Evolutionary conservation across 2,329 filamentous ascomycete species (phyloP).

Genomic region (Penicillium sclerotiorum): DNA sequence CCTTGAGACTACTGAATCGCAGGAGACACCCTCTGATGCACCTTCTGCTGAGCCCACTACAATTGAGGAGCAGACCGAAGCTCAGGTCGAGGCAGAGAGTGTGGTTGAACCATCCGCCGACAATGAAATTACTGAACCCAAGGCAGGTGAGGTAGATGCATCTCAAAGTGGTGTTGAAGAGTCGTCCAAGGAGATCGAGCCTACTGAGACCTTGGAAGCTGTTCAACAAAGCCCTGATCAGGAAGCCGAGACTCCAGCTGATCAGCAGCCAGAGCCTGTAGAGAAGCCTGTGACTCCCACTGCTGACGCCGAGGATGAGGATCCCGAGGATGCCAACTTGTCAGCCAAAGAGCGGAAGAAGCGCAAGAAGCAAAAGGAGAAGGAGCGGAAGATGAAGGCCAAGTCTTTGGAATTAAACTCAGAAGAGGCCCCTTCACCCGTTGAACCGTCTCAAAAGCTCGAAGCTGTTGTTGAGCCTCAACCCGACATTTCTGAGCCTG

Average conservation of each 20-base stretch:
- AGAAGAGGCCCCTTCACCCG: constrained; percentile 8
- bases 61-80: constrained; percentile 9
- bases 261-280: not conserved
- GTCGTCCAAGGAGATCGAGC: not conserved
- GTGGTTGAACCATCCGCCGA: not conserved
- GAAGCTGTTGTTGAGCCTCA: constrained; percentile 7
- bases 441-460: constrained; percentile 6
- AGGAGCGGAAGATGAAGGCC: constrained; percentile 22
- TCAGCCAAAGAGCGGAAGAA: constrained; percentile 25
- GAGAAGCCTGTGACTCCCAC: constrained; percentile 4
- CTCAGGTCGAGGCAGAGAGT: not conserved
- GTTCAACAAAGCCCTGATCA: not conserved
- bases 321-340: constrained; percentile 10
- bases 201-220: not conserved
- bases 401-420: constrained; percentile 23
- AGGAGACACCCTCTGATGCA: not conserved
- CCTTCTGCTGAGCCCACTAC: not conserved
- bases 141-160: not conserved
- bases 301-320: constrained; percentile 7
- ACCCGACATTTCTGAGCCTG: not conserved
- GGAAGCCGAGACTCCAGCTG: not conserved
- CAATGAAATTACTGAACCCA: not conserved
- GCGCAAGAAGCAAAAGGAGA: constrained; percentile 24
- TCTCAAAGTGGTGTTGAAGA: not conserved
- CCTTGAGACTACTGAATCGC: constrained; percentile 1